Evolutionary conservation across 805 yeast species (phyloP).

Genomic region (Ogataea pignaliae): DNA sequence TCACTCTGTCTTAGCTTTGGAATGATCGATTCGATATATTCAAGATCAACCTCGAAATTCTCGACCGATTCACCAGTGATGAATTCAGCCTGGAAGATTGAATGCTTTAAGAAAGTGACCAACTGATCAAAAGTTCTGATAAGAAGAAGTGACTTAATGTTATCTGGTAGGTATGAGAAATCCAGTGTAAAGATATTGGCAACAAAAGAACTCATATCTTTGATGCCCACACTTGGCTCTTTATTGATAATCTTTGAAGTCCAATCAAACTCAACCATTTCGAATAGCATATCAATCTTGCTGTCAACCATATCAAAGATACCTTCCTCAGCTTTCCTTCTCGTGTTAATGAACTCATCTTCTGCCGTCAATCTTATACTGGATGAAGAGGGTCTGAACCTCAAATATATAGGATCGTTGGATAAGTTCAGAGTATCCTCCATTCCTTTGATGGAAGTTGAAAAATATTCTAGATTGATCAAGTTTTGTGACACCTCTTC

Average conservation of each 20-base stretch:
- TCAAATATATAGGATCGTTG: conserved; percentile 33
- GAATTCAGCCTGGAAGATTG: conserved; percentile 50
- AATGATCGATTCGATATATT: conserved; percentile 63
- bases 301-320: conserved; percentile 79
- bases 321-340: conserved; percentile 71
- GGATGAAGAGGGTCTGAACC: conserved; percentile 23
- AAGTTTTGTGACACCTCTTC: conserved; percentile 88
- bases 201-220: conserved; percentile 81
- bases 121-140: conserved; percentile 84
- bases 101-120: conserved; percentile 61
- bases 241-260: conserved; percentile 41
- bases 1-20: conserved; percentile 29
- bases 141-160: conserved; percentile 73
- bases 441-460: conserved; percentile 68
- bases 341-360: conserved; percentile 49
- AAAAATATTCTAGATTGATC: conserved; percentile 83
- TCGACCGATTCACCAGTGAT: conserved; percentile 58
- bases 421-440: conserved; percentile 37
- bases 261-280: conserved; percentile 87
- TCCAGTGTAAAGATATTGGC: conserved; percentile 84
- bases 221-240: conserved; percentile 70
- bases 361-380: conserved; percentile 34
- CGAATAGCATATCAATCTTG: conserved; percentile 74
- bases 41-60: conserved; percentile 77
- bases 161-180: conserved; percentile 72